phyloP scores from a whole-genome alignment of 768 basidiomycete genomes.

The Suillus spraguei region DNA sequence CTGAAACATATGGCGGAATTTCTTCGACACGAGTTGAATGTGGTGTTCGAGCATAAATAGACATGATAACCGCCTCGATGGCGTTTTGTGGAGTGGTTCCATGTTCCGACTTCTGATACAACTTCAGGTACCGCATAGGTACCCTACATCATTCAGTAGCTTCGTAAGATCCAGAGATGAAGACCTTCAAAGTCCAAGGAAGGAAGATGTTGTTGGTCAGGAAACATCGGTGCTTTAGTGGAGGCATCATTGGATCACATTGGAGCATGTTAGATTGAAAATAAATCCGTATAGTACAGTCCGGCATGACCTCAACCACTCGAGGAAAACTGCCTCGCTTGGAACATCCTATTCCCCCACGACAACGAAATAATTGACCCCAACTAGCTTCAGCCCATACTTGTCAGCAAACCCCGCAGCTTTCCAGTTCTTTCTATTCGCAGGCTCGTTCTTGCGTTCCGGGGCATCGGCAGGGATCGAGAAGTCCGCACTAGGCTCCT shows the following conservation, averaged over 20 bases:
- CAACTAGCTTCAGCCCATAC: slow-evolving; percentile 58
- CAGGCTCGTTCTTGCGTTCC: slow-evolving; percentile 47
- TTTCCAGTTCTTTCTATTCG: slow-evolving; percentile 58
- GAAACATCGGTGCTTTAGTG: too few relatives aligned
- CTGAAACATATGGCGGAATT: too few relatives aligned
- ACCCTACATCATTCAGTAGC: background rate
- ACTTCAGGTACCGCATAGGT: background rate
- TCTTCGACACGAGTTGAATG: too few relatives aligned
- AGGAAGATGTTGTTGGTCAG: too few relatives aligned
- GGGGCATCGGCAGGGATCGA: slow-evolving; percentile 44
- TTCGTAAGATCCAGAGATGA: background rate
- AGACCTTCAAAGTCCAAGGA: too few relatives aligned
- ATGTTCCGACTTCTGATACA: slow-evolving; percentile 20
- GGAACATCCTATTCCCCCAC: slow-evolving; percentile 21
- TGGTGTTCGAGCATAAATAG: too few relatives aligned
- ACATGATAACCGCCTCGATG: too few relatives aligned
- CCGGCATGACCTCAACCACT: background rate
- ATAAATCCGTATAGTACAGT: background rate
- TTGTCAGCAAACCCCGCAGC: slow-evolving; percentile 51
- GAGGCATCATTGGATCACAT: too few relatives aligned
- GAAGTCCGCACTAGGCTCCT: slow-evolving; percentile 51
- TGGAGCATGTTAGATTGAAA: background rate
- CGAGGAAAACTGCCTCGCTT: background rate
- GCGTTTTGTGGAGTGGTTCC: slow-evolving; percentile 6
- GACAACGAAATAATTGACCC: slow-evolving; percentile 58